Base-by-base conservation (phyloP, 2,329 filamentous ascomycete genomes). In the Aspergillus sclerotialis region DNA sequence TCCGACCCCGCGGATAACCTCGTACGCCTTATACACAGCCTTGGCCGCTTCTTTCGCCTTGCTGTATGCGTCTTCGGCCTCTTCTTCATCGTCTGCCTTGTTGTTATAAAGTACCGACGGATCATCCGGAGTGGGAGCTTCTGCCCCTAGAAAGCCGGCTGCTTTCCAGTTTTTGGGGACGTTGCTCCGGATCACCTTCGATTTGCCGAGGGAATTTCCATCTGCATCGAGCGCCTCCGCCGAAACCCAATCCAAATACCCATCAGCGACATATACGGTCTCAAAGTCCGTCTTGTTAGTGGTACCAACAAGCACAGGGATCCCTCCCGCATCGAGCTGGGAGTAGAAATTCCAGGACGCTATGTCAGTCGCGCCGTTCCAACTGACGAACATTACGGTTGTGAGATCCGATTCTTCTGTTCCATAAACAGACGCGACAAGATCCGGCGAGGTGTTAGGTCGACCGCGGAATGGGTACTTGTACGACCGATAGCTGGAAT, bases 361-460 rank as follows among this genome's bases (percentile, higher is more conserved):
- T n/a, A 70, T 57, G 31, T 70, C 68, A 1, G 69, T 72, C 0
- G 67, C 68, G 9, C 68, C 68, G 40, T 72, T 72, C 69, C 68
- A 72, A 34, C 55, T 59, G 11, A 59, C 55, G 23, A 60, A 49
- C 35, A 58, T 50, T 28, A 51, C 43, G 7, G 52, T 54, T 2
- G 44, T 42, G 19, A 48, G 33, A 11, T 46, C 44, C 1, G 39
- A 38, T 5, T 42, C 43, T 9, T 48, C 43, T 2, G 45, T 47
- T 12, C 18, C 58, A 28, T 56, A 60, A 6, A 54, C 55, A 4
- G 51, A 53, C 11, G 58, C 47, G 14, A 58, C 54, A 4, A 61
- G 26, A 3, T 52, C 54, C 0, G 61, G 60, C 1, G 57, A 52
- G 2, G 51, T 36, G 9, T 29, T 38, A 11, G 60, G 60, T 1